Percentiles rank a stretch among this genome's conserved stretches.
These are phyloP conservation scores for Phragmites australis DNA, from an alignment of 176 grass and related monocot genomes.

Conservation along the genomic window DNA sequence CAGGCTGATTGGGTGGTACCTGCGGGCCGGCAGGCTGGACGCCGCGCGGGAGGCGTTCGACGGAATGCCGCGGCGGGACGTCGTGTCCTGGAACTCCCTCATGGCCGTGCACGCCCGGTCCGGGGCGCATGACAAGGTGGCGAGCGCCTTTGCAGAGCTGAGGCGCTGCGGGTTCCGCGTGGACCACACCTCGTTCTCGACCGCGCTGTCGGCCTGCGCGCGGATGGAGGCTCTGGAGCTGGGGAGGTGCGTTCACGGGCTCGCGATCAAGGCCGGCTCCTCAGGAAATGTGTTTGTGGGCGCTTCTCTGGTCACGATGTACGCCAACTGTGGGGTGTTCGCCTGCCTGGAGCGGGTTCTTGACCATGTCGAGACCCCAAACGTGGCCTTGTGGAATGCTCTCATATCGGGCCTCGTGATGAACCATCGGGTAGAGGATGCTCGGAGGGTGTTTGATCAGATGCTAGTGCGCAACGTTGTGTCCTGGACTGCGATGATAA, in stretches of 20 bases:
- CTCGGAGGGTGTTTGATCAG: conserved; percentile 45
- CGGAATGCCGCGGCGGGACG: conserved; percentile 45
- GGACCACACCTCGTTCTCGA: conserved; percentile 51
- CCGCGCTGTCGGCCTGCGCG: conserved; percentile 41
- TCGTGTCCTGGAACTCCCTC: conserved; percentile 67
- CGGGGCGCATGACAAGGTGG: not conserved
- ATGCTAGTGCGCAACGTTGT: conserved; percentile 65
- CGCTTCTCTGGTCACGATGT: conserved; percentile 60
- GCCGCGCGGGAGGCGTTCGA: conserved; percentile 54
- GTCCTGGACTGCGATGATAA: conserved; percentile 71
- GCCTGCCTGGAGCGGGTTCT: conserved; percentile 33
- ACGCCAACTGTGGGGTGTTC: conserved; percentile 42
- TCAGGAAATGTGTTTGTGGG: conserved; percentile 57
- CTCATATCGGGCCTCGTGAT: conserved; percentile 57
- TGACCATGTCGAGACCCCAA: conserved; percentile 35
- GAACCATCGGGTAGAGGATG: conserved; percentile 46
- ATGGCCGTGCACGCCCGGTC: conserved; percentile 46
- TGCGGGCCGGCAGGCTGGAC: conserved; percentile 31
- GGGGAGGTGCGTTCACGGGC: conserved; percentile 47
- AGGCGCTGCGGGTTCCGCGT: not conserved
- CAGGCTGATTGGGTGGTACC: conserved; percentile 22
- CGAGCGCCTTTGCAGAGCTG: conserved; percentile 34
- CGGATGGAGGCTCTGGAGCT: conserved; percentile 40
- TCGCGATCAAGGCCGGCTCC: conserved; percentile 38
- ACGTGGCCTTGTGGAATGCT: conserved; percentile 54